Conservation (phyloP, 2,329 filamentous ascomycete genomes). For the Colletotrichum camelliae region DNA sequence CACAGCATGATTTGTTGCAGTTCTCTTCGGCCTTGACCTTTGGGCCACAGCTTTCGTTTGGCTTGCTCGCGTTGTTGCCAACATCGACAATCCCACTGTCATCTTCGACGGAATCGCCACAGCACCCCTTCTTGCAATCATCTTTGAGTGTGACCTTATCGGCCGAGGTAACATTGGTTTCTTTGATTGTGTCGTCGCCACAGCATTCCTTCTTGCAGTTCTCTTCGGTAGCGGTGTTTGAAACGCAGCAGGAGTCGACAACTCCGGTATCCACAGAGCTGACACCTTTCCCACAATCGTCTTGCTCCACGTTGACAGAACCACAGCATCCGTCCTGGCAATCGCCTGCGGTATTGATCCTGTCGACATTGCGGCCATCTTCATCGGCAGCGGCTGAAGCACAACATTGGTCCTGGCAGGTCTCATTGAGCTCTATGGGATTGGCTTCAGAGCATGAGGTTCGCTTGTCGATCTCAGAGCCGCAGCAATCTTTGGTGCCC, state of each 20-base stretch:
- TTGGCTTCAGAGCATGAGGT: background rate
- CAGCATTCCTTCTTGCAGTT: background rate
- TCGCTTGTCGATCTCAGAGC: background rate
- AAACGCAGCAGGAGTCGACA: background rate
- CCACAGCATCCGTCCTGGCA: background rate
- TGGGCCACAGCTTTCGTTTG: background rate
- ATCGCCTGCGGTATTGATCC: background rate
- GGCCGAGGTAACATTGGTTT: background rate
- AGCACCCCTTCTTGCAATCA: background rate
- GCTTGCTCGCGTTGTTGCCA: background rate
- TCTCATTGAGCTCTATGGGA: background rate
- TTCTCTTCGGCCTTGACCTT: background rate
- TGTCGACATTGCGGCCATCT: background rate
- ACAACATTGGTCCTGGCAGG: background rate
- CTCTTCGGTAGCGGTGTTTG: background rate
- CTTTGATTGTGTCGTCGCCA: background rate
- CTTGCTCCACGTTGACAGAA: background rate
- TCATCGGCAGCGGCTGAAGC: background rate
- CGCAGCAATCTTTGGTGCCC: background rate
- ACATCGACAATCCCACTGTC: background rate
- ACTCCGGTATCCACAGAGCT: background rate
- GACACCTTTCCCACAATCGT: background rate
- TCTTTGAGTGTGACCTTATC: background rate
- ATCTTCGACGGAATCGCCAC: background rate
- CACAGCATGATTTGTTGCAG: background rate